Conservation (phyloP, 148 eudicot genomes). For the Cornus kousa region DNA sequence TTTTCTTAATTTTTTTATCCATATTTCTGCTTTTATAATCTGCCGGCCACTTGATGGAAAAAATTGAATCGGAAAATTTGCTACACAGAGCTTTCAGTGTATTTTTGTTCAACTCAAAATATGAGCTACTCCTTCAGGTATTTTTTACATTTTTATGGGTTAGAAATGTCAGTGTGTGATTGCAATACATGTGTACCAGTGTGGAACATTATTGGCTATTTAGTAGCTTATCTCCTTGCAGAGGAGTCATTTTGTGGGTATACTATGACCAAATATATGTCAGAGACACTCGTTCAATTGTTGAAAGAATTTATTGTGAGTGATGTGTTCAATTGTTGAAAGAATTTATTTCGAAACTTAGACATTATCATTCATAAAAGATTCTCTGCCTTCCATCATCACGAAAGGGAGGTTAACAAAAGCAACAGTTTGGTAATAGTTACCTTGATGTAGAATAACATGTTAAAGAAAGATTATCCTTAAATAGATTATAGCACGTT, state of each 20-base stretch:
- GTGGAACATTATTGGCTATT: not conserved
- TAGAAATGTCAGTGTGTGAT: conserved; percentile 7
- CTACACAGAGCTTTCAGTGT: conserved; percentile 97
- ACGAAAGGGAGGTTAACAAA: no score
- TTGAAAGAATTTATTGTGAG: not conserved
- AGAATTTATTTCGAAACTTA: not conserved
- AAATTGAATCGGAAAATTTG: conserved; percentile 69
- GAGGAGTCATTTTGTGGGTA: not conserved
- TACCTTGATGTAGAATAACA: not conserved
- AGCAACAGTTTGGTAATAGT: no score
- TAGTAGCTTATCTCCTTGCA: not conserved
- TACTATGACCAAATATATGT: not conserved
- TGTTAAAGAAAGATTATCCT: not conserved
- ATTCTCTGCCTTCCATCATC: not conserved
- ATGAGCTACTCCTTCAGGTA: conserved; percentile 94
- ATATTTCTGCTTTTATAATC: not conserved
- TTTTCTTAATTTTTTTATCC: not conserved
- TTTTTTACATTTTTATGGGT: not conserved
- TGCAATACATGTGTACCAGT: not conserved
- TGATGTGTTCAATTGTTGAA: not conserved
- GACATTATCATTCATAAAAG: not conserved
- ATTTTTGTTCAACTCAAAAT: conserved; percentile 81
- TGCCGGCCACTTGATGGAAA: conserved; percentile 94
- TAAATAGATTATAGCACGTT: not conserved
- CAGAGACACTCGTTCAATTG: not conserved